Conservation (phyloP, 768 basidiomycete genomes). For the Tricholoma matsutake region DNA sequence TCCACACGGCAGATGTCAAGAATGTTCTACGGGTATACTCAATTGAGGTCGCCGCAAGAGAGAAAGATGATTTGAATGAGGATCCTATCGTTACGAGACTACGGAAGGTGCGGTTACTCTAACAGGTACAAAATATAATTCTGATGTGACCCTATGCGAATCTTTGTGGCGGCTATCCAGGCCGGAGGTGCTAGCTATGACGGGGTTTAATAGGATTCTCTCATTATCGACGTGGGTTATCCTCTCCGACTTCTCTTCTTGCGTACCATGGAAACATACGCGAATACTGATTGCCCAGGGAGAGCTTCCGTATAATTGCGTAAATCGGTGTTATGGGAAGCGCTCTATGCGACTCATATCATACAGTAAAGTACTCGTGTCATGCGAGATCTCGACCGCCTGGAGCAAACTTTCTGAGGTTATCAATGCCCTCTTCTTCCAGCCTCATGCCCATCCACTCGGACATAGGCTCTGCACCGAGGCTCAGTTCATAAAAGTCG, state of each 20-base stretch:
- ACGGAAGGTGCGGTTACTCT: constrained; percentile 60
- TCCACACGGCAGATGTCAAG: constrained; percentile 89
- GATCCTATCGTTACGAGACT: constrained; percentile 79
- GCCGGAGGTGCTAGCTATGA: constrained; percentile 90
- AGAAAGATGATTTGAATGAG: constrained; percentile 83
- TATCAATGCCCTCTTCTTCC: constrained; percentile 63
- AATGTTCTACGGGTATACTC: constrained; percentile 71
- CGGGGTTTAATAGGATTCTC: constrained; percentile 50
- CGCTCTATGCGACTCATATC: background rate
- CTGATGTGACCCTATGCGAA: constrained; percentile 13
- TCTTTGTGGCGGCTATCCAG: constrained; percentile 35
- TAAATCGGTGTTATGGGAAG: background rate
- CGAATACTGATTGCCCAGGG: background rate
- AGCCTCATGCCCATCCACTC: constrained; percentile 92
- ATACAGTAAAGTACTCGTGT: background rate
- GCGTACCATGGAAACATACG: constrained; percentile 12
- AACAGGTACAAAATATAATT: constrained; percentile 6
- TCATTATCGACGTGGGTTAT: constrained; percentile 8
- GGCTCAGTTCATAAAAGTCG: constrained; percentile 83
- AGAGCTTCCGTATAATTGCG: background rate
- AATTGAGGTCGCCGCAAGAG: constrained; percentile 84
- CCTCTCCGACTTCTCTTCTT: constrained; percentile 6
- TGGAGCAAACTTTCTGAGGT: constrained; percentile 46
- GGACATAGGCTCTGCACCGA: constrained; percentile 73
- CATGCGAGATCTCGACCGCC: constrained; percentile 2